Evolutionary conservation across 1,284 basidiomycete genomes (phyloP), one percentile per base, ranked within the genome.

Genomic region (Fistulinella cinereoalba): DNA sequence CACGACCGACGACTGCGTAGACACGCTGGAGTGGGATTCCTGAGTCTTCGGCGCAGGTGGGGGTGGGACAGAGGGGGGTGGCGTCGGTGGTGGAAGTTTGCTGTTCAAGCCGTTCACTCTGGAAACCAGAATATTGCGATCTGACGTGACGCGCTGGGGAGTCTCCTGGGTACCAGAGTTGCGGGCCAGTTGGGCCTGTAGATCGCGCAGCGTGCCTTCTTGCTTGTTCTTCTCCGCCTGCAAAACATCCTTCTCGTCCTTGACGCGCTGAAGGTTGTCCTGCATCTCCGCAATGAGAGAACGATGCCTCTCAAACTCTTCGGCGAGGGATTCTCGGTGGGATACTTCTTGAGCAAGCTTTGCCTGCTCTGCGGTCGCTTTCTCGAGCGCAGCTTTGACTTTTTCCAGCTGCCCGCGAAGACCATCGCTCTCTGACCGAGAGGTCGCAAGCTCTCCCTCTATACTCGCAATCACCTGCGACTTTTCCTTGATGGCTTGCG

Each of bases 1-100:
- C 38, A 77, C 62, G 29, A 62, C 65, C 3, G 80, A 79, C 10
- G 83, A 81, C 37, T 77, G 75, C 6, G 81, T 79, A 9, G 79
- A 80, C 49, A 73, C 64, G 56, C 77, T 77, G 51, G 75, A 56
- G 37, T 70, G 70, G 6, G 71, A 70, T 48, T 81, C 79, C 28
- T 60, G 74, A 6, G 74, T 65, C 27, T 76, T 79, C 6, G 88
- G 87, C 12, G 87, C 81, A 18, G 89, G 89, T 9, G 93, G 93
- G 9, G 89, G 90, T 7, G 93, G 92, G 37, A 92, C 77, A 22
- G 86, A 84, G 3, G 92, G 93, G 19, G 93, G 91, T 1, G 92
- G 92, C 0, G 88, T 90, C 0, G 88, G 87, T 18, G 92, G 92
- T 21, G 92, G 92, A 22, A 89, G 77, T 65, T 94, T 94, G 56